Evolutionary conservation across 768 basidiomycete species (phyloP).

Genomic region (Tylopilus sp.): DNA sequence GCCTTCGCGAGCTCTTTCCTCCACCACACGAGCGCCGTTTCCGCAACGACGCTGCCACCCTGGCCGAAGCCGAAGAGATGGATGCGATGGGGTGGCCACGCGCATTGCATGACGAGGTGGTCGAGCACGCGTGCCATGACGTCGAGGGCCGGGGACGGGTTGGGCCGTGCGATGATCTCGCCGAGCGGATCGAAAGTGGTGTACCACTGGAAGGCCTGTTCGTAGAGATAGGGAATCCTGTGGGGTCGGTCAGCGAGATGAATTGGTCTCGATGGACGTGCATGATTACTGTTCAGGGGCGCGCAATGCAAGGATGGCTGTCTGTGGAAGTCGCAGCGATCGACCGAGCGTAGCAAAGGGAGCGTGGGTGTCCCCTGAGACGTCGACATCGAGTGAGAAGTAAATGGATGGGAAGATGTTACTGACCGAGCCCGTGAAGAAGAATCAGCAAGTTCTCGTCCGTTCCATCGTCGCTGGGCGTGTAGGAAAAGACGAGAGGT

Average conservation of each 20-base stretch:
- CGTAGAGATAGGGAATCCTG: constrained; percentile 77
- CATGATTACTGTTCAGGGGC: constrained; percentile 68
- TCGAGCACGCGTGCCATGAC: constrained; percentile 49
- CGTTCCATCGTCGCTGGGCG: constrained; percentile 74
- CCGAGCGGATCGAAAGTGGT: constrained; percentile 77
- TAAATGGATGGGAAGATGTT: background rate
- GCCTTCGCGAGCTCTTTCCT: constrained; percentile 30
- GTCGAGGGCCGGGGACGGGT: constrained; percentile 67
- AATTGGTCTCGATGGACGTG: background rate
- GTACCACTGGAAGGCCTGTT: constrained; percentile 85
- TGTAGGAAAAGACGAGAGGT: constrained; percentile 60
- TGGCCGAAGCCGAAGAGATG: constrained; percentile 90
- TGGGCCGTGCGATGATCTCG: constrained; percentile 62
- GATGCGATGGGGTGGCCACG: constrained; percentile 66
- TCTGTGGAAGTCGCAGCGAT: constrained; percentile 82
- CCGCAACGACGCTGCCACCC: constrained; percentile 75
- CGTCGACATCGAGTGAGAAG: background rate
- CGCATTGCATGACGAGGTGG: constrained; percentile 56
- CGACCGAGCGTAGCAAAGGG: constrained; percentile 76
- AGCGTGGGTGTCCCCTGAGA: constrained; percentile 71
- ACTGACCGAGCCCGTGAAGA: constrained; percentile 80
- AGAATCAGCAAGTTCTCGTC: constrained; percentile 85
- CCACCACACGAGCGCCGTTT: constrained; percentile 61
- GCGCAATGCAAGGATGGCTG: constrained; percentile 76
- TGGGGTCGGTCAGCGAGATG: constrained; percentile 9